Evolutionary conservation across 495 filamentous ascomycete genomes (phyloP).

Genomic region (Aspergillus bridgeri): DNA sequence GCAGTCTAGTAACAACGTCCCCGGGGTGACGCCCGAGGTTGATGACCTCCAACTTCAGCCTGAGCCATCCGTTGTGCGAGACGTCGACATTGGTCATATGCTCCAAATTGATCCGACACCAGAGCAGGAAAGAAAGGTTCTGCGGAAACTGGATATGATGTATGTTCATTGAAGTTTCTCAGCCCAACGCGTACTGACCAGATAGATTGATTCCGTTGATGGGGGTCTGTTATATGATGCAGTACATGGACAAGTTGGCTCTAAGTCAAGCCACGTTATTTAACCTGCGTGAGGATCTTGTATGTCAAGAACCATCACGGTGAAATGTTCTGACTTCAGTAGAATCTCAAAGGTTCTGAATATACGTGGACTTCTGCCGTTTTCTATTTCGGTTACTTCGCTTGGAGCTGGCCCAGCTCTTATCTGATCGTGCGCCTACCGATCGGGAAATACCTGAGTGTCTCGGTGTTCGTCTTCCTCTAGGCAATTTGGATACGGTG

Average conservation of each 20-base stretch:
- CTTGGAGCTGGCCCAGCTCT: constrained; percentile 50
- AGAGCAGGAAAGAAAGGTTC: constrained; percentile 27
- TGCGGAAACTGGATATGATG: constrained; percentile 35
- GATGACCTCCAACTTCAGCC: constrained; percentile 15
- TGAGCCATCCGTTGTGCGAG: constrained; percentile 16
- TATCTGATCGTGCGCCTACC: constrained; percentile 55
- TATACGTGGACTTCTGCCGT: constrained; percentile 49
- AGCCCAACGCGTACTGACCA: neutral
- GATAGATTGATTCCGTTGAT: constrained; percentile 47
- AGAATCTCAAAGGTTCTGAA: constrained; percentile 38
- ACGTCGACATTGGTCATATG: constrained; percentile 37
- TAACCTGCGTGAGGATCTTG: constrained; percentile 41
- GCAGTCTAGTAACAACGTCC: neutral
- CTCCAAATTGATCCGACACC: constrained; percentile 29
- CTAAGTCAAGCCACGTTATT: constrained; percentile 53
- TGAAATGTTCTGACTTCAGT: neutral
- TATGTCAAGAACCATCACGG: constrained; percentile 5
- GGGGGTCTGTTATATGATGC: constrained; percentile 46
- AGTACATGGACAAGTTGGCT: constrained; percentile 58
- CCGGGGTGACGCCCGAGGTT: neutral
- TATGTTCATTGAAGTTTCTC: constrained; percentile 10
- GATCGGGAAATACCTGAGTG: constrained; percentile 48
- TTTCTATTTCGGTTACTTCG: constrained; percentile 53
- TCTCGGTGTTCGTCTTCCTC: constrained; percentile 26
- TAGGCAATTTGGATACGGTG: neutral